Evolutionary conservation across 148 eudicot genomes (phyloP), one percentile per base, ranked within the genome.

Genomic region (Rhododendron williamsianum): DNA sequence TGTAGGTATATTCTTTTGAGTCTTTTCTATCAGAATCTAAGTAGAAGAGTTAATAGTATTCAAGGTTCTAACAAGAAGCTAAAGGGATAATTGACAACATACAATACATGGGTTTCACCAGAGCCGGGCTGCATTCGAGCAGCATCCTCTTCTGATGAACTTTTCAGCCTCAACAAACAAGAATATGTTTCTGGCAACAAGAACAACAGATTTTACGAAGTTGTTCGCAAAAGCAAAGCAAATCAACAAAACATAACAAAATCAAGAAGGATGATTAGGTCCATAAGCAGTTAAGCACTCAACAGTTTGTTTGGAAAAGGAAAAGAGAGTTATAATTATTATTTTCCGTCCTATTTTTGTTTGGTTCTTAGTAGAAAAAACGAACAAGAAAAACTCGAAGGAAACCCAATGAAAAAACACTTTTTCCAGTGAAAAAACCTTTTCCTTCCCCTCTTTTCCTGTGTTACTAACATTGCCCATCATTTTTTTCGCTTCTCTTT

Each of bases 41-140:
- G 36, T 69, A 36, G 74, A 69, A 11, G 36, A 69, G 36, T 30
- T 69, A 69, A 69, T 11, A 30, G 36, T 12, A 69, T 69, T 27
- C 36, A 69, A 69, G 16, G 74, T 27, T 46, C 60, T 48, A 27
- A 46, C 6, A 54, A 16, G 6, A 54, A 16, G 60, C 19, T 54
- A 54, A 54, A 16, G 6, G 21, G 60, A 54, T 49, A 49, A 36
- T 78, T 36, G 13, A 23, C 18, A 76, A 90, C 92, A 77, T 90
- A 91, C 93, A 91, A 91, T 51, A 88, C 87, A 86, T 90, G 92
- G 77, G 84, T 86, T 90, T 91, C 91, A n/a, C 88, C 89, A 58
- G 90, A 82, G 85, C 92, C 91, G 45, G 93, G 90, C 84, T 90
- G 92, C 90, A 90, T 90, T 46, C 88, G 88, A 72, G 90, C 88